A percentile compares a stretch with the other conserved stretches of the same genome.
phyloP scores from a whole-genome alignment of 805 yeast genomes.

The Tetrapisispora iriomotensis region DNA sequence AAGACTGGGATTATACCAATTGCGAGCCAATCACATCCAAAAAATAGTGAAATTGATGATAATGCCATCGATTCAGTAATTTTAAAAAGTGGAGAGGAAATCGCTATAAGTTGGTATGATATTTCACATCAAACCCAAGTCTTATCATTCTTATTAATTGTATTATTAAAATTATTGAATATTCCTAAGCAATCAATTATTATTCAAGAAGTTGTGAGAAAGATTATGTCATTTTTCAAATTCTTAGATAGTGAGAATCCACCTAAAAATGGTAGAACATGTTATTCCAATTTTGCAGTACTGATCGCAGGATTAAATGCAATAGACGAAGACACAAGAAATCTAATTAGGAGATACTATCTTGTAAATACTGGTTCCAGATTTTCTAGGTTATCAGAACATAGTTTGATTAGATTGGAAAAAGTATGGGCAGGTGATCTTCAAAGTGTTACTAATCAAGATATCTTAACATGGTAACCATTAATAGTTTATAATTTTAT shows the following conservation, averaged over 20 bases:
- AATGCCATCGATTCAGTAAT: slow-evolving; percentile 29
- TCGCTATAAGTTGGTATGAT: slow-evolving; percentile 32
- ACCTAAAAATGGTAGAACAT: slow-evolving; percentile 29
- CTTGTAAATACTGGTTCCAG: slow-evolving; percentile 21
- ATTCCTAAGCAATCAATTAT: slow-evolving; percentile 26
- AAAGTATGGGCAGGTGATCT: slow-evolving; percentile 26
- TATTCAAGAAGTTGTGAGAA: slow-evolving; percentile 28
- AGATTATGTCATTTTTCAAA: slow-evolving; percentile 26
- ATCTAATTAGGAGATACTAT: slow-evolving; percentile 25
- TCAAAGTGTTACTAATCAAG: slow-evolving; percentile 26
- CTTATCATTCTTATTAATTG: slow-evolving; percentile 26
- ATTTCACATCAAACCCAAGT: slow-evolving; percentile 32
- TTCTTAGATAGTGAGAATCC: slow-evolving; percentile 28
- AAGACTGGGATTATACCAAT: slow-evolving; percentile 29
- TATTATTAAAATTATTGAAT: slow-evolving; percentile 25
- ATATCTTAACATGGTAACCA: slow-evolving; percentile 27
- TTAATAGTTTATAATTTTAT: too few species aligned
- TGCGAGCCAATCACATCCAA: slow-evolving; percentile 27
- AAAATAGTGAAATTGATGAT: slow-evolving; percentile 25
- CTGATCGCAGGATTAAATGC: slow-evolving; percentile 30
- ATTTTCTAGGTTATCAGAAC: slow-evolving; percentile 27
- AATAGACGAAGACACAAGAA: slow-evolving; percentile 26
- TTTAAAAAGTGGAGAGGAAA: slow-evolving; percentile 18
- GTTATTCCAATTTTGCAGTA: slow-evolving; percentile 31
- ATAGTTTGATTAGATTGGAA: slow-evolving; percentile 26